Conservation (phyloP, 345 rosid species). For the Corymbia maculata region DNA sequence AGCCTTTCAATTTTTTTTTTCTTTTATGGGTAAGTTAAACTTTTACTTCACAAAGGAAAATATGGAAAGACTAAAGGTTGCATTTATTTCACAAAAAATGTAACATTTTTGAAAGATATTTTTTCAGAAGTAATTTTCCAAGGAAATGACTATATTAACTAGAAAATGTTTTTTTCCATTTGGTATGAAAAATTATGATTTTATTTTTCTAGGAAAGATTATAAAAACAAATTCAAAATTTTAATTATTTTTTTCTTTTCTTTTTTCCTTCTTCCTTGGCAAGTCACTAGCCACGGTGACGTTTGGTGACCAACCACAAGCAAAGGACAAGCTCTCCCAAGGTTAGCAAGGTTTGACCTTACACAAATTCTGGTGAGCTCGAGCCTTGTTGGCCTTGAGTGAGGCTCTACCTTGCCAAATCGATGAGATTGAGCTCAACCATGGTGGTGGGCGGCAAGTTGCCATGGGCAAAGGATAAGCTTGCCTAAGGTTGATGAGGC, state of each 20-base stretch:
- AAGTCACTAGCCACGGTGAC: accelerated
- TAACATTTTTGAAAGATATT: neutral
- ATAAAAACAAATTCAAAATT: too few relatives aligned
- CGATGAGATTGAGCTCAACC: neutral
- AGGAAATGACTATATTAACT: neutral
- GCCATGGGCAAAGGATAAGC: accelerated
- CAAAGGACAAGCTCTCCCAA: too few relatives aligned
- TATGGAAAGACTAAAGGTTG: neutral
- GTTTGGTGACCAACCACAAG: accelerated
- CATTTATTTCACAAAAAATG: too few relatives aligned
- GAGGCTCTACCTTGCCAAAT: too few relatives aligned
- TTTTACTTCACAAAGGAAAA: neutral
- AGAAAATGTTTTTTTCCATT: too few relatives aligned
- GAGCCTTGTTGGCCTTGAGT: accelerated
- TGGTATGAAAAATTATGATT: too few relatives aligned
- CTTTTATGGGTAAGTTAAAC: neutral
- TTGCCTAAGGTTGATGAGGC: accelerated
- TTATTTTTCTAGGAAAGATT: too few relatives aligned
- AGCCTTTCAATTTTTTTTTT: too few relatives aligned
- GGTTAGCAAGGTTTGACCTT: too few relatives aligned
- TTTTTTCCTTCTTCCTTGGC: neutral
- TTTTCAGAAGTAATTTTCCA: too few relatives aligned
- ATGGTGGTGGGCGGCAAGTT: neutral
- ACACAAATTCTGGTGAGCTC: too few relatives aligned
- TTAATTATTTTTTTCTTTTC: too few relatives aligned